Base-by-base conservation (phyloP, 1,139 yeast genomes). In the Candida mesenterica region DNA sequence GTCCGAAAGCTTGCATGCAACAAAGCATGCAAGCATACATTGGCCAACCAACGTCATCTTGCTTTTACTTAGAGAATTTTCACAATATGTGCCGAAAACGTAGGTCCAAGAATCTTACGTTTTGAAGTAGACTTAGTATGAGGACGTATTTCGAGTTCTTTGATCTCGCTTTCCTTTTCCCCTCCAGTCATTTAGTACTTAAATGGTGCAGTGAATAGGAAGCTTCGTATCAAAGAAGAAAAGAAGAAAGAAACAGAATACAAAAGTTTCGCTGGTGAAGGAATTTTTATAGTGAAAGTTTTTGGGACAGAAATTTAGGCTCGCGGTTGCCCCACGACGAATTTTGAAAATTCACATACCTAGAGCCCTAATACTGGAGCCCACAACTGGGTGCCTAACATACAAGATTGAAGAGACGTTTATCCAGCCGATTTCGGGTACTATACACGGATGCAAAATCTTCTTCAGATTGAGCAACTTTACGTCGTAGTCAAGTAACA, bases 201-300 rank as follows among this genome's bases (percentile, higher is more conserved):
- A 62, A 62, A 63, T 62, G 76, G 76, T 71, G 77, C 78, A 73
- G 79, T 73, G 78, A 73, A 73, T 73, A 69, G 78, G 71, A 65
- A 61, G 76, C 79, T 66, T 67, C 75, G 77, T 72, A 72, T 72
- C 77, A 61, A 59, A 57, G 62, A 54, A 47, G 43, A 42, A 42
- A 53, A 41, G 49, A 31, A 38, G 30, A 28, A 28, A 28, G 13
- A 15, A 13, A 13, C 28, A 19, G 22, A 19, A 19, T 19, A 19
- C 22, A 38, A 34, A 24, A n/a, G 29, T 32, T 34, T 22, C 25
- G 18, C 12, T 25, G 22, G 22, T 14, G 28, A 5, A 13, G 28
- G 17, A 5, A 17, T 15, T 25, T 25, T 25, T 25, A 25, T 25
- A 25, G 8, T 19, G 22, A 19, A 6, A 19, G 6, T 9, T 9